Conservation (phyloP, 192 early-diverging fungal genomes). For the Spizellomyces sp. region DNA sequence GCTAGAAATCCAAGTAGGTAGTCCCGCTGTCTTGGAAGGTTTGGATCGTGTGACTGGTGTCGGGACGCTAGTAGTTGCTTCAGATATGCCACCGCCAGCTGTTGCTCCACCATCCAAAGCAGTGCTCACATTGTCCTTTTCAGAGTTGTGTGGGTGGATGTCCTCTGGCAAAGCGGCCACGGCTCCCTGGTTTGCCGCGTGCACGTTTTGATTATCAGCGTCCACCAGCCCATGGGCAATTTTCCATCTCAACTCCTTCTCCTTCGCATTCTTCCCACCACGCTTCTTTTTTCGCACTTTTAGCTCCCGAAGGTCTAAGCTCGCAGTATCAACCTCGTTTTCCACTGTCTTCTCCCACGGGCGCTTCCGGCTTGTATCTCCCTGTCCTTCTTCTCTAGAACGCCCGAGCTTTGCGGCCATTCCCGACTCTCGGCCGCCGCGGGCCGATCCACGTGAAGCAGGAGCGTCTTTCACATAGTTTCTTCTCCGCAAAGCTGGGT, state of each 20-base stretch:
- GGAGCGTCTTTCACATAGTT: no score
- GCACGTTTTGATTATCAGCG: background rate
- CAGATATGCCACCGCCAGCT: background rate
- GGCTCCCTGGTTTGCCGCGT: background rate
- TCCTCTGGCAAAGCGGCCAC: background rate
- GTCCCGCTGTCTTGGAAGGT: slow-evolving; percentile 55
- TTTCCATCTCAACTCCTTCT: slow-evolving; percentile 31
- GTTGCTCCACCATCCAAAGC: background rate
- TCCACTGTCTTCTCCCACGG: no score
- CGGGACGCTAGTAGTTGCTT: background rate
- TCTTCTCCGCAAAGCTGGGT: no score
- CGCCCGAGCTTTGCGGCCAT: no score
- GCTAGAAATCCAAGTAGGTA: slow-evolving; percentile 87
- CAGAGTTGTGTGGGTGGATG: background rate
- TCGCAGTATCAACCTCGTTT: no score
- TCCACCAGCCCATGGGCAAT: slow-evolving; percentile 9
- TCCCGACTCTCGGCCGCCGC: no score
- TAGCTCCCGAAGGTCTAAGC: background rate
- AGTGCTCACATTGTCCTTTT: background rate
- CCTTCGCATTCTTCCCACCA: slow-evolving; percentile 29
- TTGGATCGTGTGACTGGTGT: slow-evolving; percentile 8
- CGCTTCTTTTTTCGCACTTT: slow-evolving; percentile 31
- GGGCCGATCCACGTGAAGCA: no score
- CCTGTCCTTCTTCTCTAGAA: no score
- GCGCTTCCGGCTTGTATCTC: no score